These are phyloP conservation scores for Geoglossum glabrum DNA, from an alignment of 495 filamentous ascomycete genomes.

Conservation along the genomic window DNA sequence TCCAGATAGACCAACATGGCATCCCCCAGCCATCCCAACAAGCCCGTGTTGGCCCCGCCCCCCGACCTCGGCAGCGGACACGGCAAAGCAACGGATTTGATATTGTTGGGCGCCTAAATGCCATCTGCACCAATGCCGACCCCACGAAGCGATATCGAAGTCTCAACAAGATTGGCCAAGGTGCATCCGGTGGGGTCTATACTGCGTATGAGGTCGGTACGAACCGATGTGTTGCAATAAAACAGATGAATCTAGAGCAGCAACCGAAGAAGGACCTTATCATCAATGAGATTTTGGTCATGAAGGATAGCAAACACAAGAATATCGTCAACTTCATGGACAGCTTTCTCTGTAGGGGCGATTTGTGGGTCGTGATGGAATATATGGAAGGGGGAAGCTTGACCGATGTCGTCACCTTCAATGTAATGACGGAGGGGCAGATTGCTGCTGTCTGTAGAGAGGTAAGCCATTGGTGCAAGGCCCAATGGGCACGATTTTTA, in stretches of 20 bases:
- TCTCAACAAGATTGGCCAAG: conserved; percentile 90
- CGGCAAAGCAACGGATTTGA: conserved; percentile 61
- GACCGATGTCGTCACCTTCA: conserved; percentile 96
- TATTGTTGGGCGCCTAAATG: conserved; percentile 60
- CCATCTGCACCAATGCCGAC: conserved; percentile 77
- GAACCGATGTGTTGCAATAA: conserved; percentile 86
- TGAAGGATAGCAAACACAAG: conserved; percentile 96
- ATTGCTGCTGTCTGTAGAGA: conserved; percentile 91
- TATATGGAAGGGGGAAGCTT: conserved; percentile 97
- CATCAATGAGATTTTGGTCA: conserved; percentile 96
- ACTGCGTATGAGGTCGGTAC: conserved; percentile 71
- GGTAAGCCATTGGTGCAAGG: conserved; percentile 22
- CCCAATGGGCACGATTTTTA: neutral
- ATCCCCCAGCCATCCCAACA: conserved; percentile 29
- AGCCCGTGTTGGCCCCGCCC: conserved; percentile 27
- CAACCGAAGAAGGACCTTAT: conserved; percentile 98
- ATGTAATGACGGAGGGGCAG: conserved; percentile 94
- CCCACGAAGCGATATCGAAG: conserved; percentile 71
- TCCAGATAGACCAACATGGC: conserved; percentile 30
- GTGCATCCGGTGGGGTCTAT: conserved; percentile 88
- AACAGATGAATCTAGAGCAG: conserved; percentile 98
- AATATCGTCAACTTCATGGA: conserved; percentile 99
- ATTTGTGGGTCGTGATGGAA: conserved; percentile 98
- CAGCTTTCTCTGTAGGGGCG: conserved; percentile 70
- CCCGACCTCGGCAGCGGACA: conserved; percentile 55